Percentiles rank a stretch among this genome's conserved stretches.
Conservation (phyloP, 495 filamentous ascomycete species). For the Aspergillus heteromorphus region DNA sequence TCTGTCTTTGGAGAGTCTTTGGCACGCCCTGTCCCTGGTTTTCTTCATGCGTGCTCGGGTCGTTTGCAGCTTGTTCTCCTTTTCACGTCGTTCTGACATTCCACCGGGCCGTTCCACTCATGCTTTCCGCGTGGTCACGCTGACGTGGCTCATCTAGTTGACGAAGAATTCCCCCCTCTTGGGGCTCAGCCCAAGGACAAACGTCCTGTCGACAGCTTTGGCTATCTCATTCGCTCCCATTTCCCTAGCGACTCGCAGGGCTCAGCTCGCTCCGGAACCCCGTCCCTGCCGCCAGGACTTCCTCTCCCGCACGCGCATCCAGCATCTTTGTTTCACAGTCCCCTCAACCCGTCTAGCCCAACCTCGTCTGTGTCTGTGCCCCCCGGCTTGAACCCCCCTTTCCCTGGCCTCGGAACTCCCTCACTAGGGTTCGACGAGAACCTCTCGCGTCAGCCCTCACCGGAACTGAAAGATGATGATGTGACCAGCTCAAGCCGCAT, state of each 20-base stretch:
- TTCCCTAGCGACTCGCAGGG: constrained; percentile 27
- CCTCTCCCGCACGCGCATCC: constrained; percentile 52
- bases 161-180: constrained; percentile 52
- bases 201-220: constrained; percentile 39
- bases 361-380: constrained; percentile 27
- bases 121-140: constrained; percentile 16
- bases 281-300: constrained; percentile 63
- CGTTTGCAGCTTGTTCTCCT: constrained; percentile 5
- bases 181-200: constrained; percentile 31
- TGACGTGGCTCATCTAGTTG: constrained; percentile 29
- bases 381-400: constrained; percentile 24
- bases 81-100: constrained; percentile 6
- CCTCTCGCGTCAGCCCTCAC: constrained; percentile 16
- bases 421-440: constrained; percentile 20
- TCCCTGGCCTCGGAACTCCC: constrained; percentile 27
- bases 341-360: constrained; percentile 27
- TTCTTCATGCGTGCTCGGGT: constrained; percentile 8
- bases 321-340: constrained; percentile 34
- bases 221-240: constrained; percentile 41
- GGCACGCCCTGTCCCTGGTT: constrained; percentile 4
- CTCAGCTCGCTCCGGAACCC: constrained; percentile 45
- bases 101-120: constrained; percentile 10
- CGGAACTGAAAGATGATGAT: constrained; percentile 20
- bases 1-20: constrained; percentile 7
- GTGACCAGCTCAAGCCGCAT: constrained; percentile 17